These are phyloP conservation scores for Nakaseomyces delphensis DNA, from an alignment of 1,139 yeast genomes.

Conservation along the genomic window DNA sequence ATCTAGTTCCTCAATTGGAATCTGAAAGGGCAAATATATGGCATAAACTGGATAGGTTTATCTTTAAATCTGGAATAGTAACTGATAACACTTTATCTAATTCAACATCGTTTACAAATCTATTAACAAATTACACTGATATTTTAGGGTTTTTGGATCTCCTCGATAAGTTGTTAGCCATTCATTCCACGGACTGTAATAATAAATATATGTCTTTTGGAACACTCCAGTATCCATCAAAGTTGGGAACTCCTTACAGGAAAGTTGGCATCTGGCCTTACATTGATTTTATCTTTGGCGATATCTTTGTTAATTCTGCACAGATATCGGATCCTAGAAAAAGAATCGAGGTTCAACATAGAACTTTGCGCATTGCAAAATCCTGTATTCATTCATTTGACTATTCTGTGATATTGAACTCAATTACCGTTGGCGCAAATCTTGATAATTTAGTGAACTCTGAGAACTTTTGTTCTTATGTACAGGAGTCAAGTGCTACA, in stretches of 20 bases:
- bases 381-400: conserved; percentile 54
- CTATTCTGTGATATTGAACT: conserved; percentile 49
- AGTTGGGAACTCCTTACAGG: conserved; percentile 55
- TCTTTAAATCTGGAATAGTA: conserved; percentile 37
- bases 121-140: conserved; percentile 40
- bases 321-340: conserved; percentile 31
- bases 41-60: conserved; percentile 67
- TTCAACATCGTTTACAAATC: conserved; percentile 21
- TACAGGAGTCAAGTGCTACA: conserved; percentile 58
- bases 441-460: conserved; percentile 43
- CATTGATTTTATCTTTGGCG: conserved; percentile 59
- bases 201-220: conserved; percentile 30
- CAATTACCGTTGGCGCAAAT: conserved; percentile 42
- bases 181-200: conserved; percentile 37
- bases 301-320: conserved; percentile 46
- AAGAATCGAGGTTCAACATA: conserved; percentile 42
- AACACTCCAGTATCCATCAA: conserved; percentile 49
- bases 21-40: conserved; percentile 50
- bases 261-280: conserved; percentile 73
- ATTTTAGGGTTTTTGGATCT: conserved; percentile 55
- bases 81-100: conserved; percentile 13
- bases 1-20: conserved; percentile 40
- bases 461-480: conserved; percentile 35
- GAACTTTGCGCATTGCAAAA: conserved; percentile 44
- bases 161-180: conserved; percentile 19